Evolutionary conservation across 2,329 filamentous ascomycete species (phyloP), one percentile per base, ranked within the genome.

Genomic region (Paracorniculantispora psalliotae): DNA sequence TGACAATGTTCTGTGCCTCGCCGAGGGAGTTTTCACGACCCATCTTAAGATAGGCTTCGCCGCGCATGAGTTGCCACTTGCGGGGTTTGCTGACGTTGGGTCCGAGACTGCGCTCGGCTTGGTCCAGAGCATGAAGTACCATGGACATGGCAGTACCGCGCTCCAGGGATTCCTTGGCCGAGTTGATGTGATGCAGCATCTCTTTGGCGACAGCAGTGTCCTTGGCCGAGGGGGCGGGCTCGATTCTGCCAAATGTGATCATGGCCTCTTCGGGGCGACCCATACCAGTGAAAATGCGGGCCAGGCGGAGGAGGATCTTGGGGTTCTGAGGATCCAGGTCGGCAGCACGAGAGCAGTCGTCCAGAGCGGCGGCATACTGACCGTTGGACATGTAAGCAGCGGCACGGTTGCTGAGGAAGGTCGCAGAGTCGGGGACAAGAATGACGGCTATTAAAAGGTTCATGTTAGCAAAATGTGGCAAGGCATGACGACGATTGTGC

Each of bases 61-160:
- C 93, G 37, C 91, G 86, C 86, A 99, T 88, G 62, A 97, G 79
- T 70, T 89, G 90, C 94, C 94, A 99, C 75, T 94, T 94, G 70
- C 93, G 86, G 39, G 94, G 94, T 75, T 88, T 90, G 67, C 83
- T 80, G 23, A 91, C 91, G n/a, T 85, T 83, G 12, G 79, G 68
- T 12, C 91, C 92, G 4, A 99, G 82, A 3, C 87, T 82, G 68
- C 88, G 87, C 71, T 94, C 91, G 9, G 94, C 94, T 75, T 94
- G 89, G 67, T 97, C 92, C 43, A 99, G 82, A 10, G 92, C 93
- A 73, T 94, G 91, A 56, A 96, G 79, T 17, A 90, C 91, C 92
- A 97, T 94, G 25, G 92, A 96, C 47, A 91, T 91, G 50, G 89
- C 87, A 1, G 87, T 90, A 50, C 91, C 90, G 56, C 85, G 84